Percentiles rank a stretch among this genome's conserved stretches.
Conservation (phyloP, 805 yeast species). For the Ogataea neopini region DNA sequence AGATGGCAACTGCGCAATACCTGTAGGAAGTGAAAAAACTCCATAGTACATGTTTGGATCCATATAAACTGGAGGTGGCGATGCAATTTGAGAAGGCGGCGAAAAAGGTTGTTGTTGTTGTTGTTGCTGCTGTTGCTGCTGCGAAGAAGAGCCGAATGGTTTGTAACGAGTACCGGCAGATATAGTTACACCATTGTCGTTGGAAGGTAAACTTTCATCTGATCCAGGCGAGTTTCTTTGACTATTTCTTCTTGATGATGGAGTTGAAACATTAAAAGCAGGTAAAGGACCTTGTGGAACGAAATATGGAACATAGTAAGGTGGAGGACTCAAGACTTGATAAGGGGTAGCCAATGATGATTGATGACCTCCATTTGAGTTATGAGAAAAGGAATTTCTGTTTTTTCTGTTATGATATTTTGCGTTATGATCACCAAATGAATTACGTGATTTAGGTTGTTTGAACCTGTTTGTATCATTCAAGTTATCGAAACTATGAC, state of each 20-base stretch:
- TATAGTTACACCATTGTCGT: conserved; percentile 7
- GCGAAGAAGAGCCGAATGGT: conserved; percentile 3
- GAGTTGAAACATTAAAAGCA: conserved; percentile 6
- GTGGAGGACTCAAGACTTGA: conserved; percentile 18
- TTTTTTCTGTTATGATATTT: conserved; percentile 16
- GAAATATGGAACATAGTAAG: conserved; percentile 24
- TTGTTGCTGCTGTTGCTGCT: conserved; percentile 3
- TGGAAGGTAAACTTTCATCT: conserved; percentile 18
- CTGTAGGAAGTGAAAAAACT: conserved; percentile 9
- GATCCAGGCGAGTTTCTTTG: conserved; percentile 18
- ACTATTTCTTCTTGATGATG: conserved; percentile 18
- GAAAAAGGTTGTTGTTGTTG: conserved; percentile 1
- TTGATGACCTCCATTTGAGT: conserved; percentile 9
- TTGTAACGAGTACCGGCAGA: conserved; percentile 5
- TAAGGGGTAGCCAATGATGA: conserved; percentile 16
- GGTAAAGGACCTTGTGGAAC: conserved; percentile 19
- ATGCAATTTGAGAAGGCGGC: conserved; percentile 8
- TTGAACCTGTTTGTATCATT: conserved; percentile 7
- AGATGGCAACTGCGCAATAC: conserved; percentile 12
- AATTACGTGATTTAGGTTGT: conserved; percentile 12
- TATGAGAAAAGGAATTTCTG: conserved; percentile 13
- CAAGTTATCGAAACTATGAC: conserved; percentile 6
- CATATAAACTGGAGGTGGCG: conserved; percentile 18
- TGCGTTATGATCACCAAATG: conserved; percentile 2
- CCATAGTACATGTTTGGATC: conserved; percentile 21